Percentiles rank a stretch among this genome's conserved stretches.
Conservation (phyloP, 2,329 filamentous ascomycete species). For the Endoconidiophora laricicola region DNA sequence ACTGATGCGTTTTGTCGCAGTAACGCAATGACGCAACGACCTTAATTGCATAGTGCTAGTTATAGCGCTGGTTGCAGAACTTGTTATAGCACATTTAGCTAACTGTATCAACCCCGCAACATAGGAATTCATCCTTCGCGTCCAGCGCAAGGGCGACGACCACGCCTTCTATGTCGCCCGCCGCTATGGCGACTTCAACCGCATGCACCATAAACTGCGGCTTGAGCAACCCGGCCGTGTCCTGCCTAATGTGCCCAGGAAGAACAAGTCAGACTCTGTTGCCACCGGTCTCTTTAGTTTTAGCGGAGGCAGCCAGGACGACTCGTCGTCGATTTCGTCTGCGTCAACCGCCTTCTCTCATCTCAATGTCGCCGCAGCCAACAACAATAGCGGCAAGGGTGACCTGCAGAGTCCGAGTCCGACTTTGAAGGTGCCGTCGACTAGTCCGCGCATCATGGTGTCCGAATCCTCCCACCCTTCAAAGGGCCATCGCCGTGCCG, state of each 20-base stretch:
- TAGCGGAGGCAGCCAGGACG: conserved; percentile 49
- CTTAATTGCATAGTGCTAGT: too few relatives aligned
- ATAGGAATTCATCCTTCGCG: conserved; percentile 76
- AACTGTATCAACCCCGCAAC: neutral
- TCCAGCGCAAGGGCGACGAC: conserved; percentile 58
- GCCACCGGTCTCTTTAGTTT: conserved; percentile 39
- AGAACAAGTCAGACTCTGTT: conserved; percentile 70
- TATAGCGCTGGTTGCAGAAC: too few relatives aligned
- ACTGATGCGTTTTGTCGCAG: too few relatives aligned
- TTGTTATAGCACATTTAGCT: too few relatives aligned
- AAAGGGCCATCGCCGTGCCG: conserved; percentile 16
- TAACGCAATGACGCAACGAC: too few relatives aligned
- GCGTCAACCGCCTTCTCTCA: conserved; percentile 47
- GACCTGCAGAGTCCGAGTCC: neutral
- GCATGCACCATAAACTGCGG: conserved; percentile 61
- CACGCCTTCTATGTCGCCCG: conserved; percentile 62
- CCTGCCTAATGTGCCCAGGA: conserved; percentile 69
- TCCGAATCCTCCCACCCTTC: neutral
- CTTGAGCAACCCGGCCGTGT: conserved; percentile 83
- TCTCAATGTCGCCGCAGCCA: neutral
- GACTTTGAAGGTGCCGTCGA: conserved; percentile 2
- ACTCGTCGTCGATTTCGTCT: conserved; percentile 67
- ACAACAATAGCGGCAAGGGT: neutral
- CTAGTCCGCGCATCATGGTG: neutral
- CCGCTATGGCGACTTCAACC: conserved; percentile 75